Evolutionary conservation across 2,329 filamentous ascomycete species (phyloP).

Genomic region (Sclerotinia borealis): DNA sequence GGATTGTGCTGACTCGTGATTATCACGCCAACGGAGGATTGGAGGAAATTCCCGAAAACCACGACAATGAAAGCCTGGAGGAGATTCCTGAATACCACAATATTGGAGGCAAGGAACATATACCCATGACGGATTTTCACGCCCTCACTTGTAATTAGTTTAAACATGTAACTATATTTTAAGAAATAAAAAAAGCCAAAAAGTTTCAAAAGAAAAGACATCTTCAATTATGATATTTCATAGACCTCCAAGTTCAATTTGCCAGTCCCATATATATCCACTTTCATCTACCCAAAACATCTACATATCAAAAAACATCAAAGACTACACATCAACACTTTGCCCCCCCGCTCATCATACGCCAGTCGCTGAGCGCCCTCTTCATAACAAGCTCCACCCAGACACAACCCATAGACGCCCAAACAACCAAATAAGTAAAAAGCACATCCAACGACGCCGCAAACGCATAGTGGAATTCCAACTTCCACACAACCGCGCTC

Average conservation of each 20-base stretch:
- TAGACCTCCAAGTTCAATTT: background rate
- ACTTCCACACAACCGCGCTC: slow-evolving; percentile 22
- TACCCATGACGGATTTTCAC: slow-evolving; percentile 1
- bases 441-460: slow-evolving; percentile 18
- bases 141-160: background rate
- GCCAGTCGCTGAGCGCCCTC: slow-evolving; percentile 13
- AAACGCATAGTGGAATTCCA: slow-evolving; percentile 25
- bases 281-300: background rate
- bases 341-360: slow-evolving; percentile 5
- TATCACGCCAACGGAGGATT: background rate
- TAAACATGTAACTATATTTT: background rate
- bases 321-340: background rate
- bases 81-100: background rate
- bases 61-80: background rate
- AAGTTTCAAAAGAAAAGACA: background rate
- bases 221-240: background rate
- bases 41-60: background rate
- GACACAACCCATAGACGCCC: slow-evolving; percentile 17
- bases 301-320: too few relatives aligned
- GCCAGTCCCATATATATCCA: background rate
- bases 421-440: slow-evolving; percentile 21
- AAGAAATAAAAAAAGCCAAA: background rate
- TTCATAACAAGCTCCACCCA: slow-evolving; percentile 19
- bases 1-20: background rate
- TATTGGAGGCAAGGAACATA: background rate